Base-by-base conservation (phyloP, 768 basidiomycete species). In the Pleurotus eryngii region DNA sequence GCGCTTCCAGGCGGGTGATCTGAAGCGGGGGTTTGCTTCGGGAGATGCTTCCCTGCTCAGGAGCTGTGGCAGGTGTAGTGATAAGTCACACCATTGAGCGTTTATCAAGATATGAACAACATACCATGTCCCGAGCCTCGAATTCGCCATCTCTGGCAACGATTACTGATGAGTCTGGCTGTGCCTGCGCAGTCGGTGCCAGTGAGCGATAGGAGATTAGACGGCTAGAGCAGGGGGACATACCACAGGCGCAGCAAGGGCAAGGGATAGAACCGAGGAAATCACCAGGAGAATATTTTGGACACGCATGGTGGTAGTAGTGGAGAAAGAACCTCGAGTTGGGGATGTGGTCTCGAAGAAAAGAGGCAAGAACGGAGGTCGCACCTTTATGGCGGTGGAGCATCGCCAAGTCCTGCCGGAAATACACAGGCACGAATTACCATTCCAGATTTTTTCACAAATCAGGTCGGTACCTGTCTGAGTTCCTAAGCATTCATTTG, bases 231-330 rank as follows among this genome's bases (percentile, higher is more conserved):
- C 24, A 54, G 22, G 51, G 51, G 39, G 39, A 54, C 51, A 15
- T 54, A 54, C 51, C 51, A 54, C 51, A 26, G 51, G 51, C 51
- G 39, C 51, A 54, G 51, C 51, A 18, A 40, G n/a, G 22, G 39
- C n/a, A 6, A 42, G 18, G 24, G 51, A 54, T 54, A 54, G 39
- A 27, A 54, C 17, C 12, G 51, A 54, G 51, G 51, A 54, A 54
- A 54, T 42, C 37, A 54, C 51, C 37, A 54, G 51, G 51, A 54
- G 39, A 22, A 54, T 40, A 26, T 54, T 54, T 54, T 54, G 51
- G 18, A 42, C 17, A 20, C 51, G 37, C 51, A 54, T 54, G 42
- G 42, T 45, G 42, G n/a, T 22, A 14, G n/a, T 45, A 22, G 11
- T 39, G 39, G 30, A 35, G 30, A 35, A 35, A 35, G 30, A 35